These are phyloP conservation scores for Chlorella ohadii DNA, from an alignment of 139 green algal genomes.

Conservation along the genomic window DNA sequence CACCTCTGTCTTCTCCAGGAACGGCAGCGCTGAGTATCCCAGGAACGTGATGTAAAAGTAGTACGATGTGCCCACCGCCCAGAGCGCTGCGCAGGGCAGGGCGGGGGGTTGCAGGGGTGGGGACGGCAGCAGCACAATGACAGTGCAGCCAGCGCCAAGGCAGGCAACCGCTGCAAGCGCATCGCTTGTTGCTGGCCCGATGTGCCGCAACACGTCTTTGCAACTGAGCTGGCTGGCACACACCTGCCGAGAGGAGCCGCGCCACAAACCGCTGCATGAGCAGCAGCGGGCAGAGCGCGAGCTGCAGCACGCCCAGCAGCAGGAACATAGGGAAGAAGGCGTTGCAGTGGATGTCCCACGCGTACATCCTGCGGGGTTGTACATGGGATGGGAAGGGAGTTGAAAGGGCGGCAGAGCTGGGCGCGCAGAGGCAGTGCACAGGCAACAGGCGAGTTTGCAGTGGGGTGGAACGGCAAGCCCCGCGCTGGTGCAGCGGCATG, in stretches of 20 bases:
- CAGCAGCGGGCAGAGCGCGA: conserved; percentile 31
- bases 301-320: conserved; percentile 70
- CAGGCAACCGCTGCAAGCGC: too few relatives aligned
- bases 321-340: conserved; percentile 95
- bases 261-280: background rate
- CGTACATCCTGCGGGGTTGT: conserved; percentile 80
- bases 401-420: background rate
- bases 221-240: background rate
- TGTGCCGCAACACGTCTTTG: too few relatives aligned
- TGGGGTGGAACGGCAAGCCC: background rate
- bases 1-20: conserved; percentile 89
- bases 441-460: background rate
- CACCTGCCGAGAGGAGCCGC: conserved; percentile 15
- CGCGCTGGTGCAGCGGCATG: too few relatives aligned
- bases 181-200: too few relatives aligned
- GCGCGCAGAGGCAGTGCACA: background rate
- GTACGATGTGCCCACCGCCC: conserved; percentile 70
- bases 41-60: conserved; percentile 98
- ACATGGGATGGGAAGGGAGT: background rate
- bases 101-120: background rate
- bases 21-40: conserved; percentile 91
- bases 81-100: conserved; percentile 61
- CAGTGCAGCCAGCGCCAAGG: too few relatives aligned
- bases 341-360: conserved; percentile 99
- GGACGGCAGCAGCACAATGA: too few relatives aligned